Evolutionary conservation across 306 rosid genomes (phyloP).

Genomic region (Rosa lucieae): DNA sequence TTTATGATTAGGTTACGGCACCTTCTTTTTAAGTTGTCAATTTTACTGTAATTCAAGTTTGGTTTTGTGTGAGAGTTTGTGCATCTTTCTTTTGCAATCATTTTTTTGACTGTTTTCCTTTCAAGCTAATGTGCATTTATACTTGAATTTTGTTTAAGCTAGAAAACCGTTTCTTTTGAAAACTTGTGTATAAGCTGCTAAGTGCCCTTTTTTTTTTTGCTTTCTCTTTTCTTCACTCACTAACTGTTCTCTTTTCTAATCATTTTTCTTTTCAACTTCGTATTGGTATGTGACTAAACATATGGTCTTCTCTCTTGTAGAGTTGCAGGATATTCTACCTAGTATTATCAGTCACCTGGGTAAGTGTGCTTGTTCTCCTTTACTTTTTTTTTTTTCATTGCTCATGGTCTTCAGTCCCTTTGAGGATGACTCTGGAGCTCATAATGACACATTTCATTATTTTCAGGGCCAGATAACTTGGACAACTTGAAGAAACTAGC

Average conservation of each 20-base stretch:
- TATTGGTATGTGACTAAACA: constrained; percentile 4
- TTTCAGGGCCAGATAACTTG: constrained; percentile 87
- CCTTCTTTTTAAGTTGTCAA: background rate
- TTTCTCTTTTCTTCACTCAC: background rate
- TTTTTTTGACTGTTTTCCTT: background rate
- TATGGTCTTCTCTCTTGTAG: constrained; percentile 39
- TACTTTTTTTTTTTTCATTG: background rate
- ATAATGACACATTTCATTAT: background rate
- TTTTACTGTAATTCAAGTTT: background rate
- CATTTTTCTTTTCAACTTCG: background rate
- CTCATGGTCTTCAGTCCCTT: too few relatives aligned
- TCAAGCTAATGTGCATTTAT: background rate
- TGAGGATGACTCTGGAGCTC: background rate
- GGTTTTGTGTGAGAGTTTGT: background rate
- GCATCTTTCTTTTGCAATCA: background rate
- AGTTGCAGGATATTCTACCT: constrained; percentile 97
- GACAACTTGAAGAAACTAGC: constrained; percentile 91
- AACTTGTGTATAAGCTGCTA: background rate
- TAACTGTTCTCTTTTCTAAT: background rate
- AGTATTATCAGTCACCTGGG: constrained; percentile 91
- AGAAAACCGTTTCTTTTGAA: background rate
- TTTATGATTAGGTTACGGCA: background rate
- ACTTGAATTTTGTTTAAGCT: background rate
- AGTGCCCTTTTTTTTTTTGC: background rate
- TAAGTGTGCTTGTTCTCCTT: constrained; percentile 19